A percentile compares a stretch with the other conserved stretches of the same genome.
Conservation (phyloP, 345 rosid genomes). For the Citrus australasica region DNA sequence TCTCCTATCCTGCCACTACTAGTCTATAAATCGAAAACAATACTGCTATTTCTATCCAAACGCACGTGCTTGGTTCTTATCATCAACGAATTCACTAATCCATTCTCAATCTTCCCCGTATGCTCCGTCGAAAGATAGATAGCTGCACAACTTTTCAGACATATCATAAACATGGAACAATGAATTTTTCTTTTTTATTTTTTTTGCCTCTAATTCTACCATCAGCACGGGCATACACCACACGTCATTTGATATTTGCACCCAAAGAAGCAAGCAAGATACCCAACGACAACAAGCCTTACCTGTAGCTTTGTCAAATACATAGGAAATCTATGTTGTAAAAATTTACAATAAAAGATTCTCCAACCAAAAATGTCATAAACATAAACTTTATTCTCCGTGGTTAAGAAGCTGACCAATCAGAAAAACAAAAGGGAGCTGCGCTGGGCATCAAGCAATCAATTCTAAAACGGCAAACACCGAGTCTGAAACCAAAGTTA, state of each 20-base stretch:
- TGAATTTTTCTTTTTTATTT: too few relatives aligned
- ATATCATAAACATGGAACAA: too few relatives aligned
- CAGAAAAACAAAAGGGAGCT: too few relatives aligned
- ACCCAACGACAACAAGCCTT: neutral
- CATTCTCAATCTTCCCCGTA: neutral
- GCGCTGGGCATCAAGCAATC: neutral
- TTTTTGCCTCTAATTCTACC: neutral
- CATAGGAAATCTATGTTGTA: neutral
- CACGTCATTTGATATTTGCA: neutral
- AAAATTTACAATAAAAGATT: too few relatives aligned
- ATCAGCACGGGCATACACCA: neutral
- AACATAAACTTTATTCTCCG: neutral
- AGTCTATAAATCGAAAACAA: too few relatives aligned
- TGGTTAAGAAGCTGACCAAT: neutral
- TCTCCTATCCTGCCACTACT: neutral
- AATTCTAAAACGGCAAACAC: neutral
- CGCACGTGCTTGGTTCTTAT: too few relatives aligned
- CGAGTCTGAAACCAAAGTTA: neutral
- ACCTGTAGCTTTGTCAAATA: neutral
- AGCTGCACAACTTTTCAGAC: too few relatives aligned
- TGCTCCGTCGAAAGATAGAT: too few relatives aligned
- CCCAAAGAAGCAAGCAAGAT: neutral
- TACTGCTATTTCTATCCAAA: too few relatives aligned
- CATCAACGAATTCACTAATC: neutral
- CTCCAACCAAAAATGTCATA: neutral